A percentile compares a stretch with the other conserved stretches of the same genome.
Evolutionary conservation across 2,329 filamentous ascomycete genomes (phyloP).

Genomic region (Colletotrichum horii): DNA sequence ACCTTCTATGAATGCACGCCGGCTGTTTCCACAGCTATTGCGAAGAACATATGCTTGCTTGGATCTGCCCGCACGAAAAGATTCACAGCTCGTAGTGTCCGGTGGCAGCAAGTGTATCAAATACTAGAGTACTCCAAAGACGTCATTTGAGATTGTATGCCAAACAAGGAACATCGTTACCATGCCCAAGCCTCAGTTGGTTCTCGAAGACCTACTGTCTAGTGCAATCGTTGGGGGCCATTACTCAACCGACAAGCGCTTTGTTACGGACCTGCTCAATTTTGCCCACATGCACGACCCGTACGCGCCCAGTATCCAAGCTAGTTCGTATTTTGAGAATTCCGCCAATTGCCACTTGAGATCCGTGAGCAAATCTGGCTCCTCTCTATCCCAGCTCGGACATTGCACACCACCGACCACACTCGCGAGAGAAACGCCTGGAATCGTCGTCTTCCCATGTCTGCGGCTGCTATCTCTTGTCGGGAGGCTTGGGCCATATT

Average conservation of each 20-base stretch:
- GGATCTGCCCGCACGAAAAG: background rate
- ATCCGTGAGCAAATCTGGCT: background rate
- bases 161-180: background rate
- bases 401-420: background rate
- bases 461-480: background rate
- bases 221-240: background rate
- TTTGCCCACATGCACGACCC: background rate
- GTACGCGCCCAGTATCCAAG: background rate
- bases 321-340: background rate
- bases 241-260: background rate
- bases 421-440: background rate
- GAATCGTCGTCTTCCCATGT: background rate
- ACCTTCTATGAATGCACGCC: background rate
- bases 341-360: background rate
- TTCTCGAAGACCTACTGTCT: background rate
- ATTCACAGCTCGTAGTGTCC: background rate
- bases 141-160: background rate
- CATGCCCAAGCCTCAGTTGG: background rate
- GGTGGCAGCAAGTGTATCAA: background rate
- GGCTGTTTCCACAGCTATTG: background rate
- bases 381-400: background rate
- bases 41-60: background rate
- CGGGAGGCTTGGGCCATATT: background rate
- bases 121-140: background rate
- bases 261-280: background rate